Conservation (phyloP, 257 asterid genomes). For the Solanum peruvianum region DNA sequence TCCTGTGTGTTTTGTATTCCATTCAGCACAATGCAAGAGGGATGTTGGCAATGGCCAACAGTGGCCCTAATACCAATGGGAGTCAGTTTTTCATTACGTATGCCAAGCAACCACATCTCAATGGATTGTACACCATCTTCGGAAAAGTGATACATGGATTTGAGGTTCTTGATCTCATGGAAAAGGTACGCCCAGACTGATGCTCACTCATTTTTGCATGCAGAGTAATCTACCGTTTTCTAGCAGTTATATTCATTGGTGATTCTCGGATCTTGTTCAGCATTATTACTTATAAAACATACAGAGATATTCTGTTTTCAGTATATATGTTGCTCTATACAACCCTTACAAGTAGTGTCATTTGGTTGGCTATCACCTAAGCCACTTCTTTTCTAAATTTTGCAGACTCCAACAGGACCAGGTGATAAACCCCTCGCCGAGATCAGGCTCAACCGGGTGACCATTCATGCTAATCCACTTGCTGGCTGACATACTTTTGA, state of each 20-base stretch:
- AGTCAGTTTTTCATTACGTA: conserved; percentile 87
- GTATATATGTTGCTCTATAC: background rate
- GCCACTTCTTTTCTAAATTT: background rate
- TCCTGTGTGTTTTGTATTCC: background rate
- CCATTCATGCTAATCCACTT: conserved; percentile 92
- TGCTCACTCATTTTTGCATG: background rate
- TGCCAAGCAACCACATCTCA: conserved; percentile 89
- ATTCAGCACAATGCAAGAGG: conserved; percentile 98
- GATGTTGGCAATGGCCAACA: conserved; percentile 84
- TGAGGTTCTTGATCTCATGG: conserved; percentile 97
- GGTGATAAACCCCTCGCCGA: conserved; percentile 88
- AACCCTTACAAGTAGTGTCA: background rate
- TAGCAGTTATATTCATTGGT: background rate
- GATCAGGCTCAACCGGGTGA: conserved; percentile 82
- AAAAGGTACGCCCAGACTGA: conserved; percentile 44
- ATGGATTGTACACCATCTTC: conserved; percentile 78
- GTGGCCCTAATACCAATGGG: conserved; percentile 95
- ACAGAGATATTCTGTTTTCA: background rate
- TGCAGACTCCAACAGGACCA: conserved; percentile 88
- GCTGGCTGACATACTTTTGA: conserved; percentile 43
- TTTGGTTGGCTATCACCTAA: background rate
- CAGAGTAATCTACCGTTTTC: background rate
- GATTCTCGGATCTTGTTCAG: background rate
- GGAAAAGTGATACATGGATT: conserved; percentile 96
- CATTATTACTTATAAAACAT: background rate